Percentiles rank a stretch among this genome's conserved stretches.
Conservation (phyloP, 192 early-diverging fungal genomes). For the Coemansia sp. region DNA sequence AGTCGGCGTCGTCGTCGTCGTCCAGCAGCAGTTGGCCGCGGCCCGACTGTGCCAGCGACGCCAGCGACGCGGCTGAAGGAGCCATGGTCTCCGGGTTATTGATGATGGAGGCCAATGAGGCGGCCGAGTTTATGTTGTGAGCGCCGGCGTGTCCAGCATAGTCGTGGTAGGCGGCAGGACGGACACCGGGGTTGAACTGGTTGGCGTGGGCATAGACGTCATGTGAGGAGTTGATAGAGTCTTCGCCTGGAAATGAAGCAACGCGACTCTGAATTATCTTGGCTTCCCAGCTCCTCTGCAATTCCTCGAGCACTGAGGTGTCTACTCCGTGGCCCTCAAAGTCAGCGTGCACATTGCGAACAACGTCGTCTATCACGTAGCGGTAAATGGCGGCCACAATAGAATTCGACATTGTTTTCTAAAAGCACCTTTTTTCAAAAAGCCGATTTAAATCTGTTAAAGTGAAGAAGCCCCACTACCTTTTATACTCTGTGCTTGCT, state of each 20-base stretch:
- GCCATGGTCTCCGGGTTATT: slow-evolving; percentile 43
- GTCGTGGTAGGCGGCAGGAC: slow-evolving; percentile 9
- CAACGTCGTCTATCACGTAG: slow-evolving; percentile 92
- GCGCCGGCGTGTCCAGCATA: neutral
- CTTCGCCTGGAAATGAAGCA: slow-evolving; percentile 49
- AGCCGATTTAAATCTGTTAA: neutral
- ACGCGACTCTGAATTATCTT: slow-evolving; percentile 58
- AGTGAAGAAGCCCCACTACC: neutral
- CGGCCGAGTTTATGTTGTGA: slow-evolving; percentile 45
- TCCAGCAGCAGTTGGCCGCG: slow-evolving; percentile 37
- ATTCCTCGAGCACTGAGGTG: slow-evolving; percentile 78
- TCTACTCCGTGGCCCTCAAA: slow-evolving; percentile 92
- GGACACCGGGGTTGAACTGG: slow-evolving; percentile 1
- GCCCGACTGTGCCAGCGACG: slow-evolving; percentile 52
- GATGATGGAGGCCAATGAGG: slow-evolving; percentile 52
- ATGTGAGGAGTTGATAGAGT: slow-evolving; percentile 1
- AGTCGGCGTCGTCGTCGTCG: slow-evolving; percentile 32
- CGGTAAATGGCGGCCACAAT: slow-evolving; percentile 67
- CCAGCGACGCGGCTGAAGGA: slow-evolving; percentile 53
- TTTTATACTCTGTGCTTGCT: neutral
- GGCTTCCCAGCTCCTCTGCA: slow-evolving; percentile 70
- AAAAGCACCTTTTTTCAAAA: neutral
- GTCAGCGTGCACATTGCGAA: slow-evolving; percentile 76
- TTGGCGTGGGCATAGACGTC: slow-evolving; percentile 8
- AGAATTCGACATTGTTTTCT: slow-evolving; percentile 42